Conservation (phyloP, 2,329 filamentous ascomycete species). For the Epichloe sibirici region DNA sequence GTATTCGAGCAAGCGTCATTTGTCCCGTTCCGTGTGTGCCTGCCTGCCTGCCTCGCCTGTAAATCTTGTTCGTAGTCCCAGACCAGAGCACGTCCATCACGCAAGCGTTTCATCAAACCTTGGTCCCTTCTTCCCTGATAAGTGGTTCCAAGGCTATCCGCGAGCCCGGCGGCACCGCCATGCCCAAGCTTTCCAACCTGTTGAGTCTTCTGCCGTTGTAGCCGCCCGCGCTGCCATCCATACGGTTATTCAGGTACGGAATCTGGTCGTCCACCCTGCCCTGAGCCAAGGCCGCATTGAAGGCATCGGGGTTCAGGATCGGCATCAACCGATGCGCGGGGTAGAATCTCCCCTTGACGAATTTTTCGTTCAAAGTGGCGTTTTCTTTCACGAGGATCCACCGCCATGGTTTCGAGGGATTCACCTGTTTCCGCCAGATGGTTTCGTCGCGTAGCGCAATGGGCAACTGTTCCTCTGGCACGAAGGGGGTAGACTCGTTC, state of each 20-base stretch:
- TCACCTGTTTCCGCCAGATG: constrained; percentile 26
- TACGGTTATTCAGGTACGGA: constrained; percentile 40
- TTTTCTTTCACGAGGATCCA: constrained; percentile 32
- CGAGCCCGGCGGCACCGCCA: constrained; percentile 26
- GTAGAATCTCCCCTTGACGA: constrained; percentile 45
- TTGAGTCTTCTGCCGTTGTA: constrained; percentile 30
- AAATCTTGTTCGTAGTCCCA: too few species aligned
- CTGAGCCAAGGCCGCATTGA: constrained; percentile 24
- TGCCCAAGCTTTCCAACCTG: constrained; percentile 30
- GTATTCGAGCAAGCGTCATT: too few species aligned
- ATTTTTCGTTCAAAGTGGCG: constrained; percentile 32
- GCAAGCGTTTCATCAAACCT: background rate
- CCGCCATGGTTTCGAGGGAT: constrained; percentile 22
- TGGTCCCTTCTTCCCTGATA: constrained; percentile 21
- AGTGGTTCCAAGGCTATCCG: constrained; percentile 23
- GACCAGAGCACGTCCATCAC: constrained; percentile 1
- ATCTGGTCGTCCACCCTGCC: constrained; percentile 32
- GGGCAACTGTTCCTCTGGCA: constrained; percentile 28
- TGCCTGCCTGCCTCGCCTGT: too few species aligned
- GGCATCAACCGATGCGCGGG: constrained; percentile 40
- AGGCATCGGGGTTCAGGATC: constrained; percentile 30
- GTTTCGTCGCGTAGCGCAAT: constrained; percentile 27
- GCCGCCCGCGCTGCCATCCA: constrained; percentile 25
- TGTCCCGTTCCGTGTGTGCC: too few species aligned
- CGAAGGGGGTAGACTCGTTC: constrained; percentile 15